Percentiles rank a stretch among this genome's conserved stretches.
Evolutionary conservation across 2,329 filamentous ascomycete species (phyloP).

Genomic region (Rhexocercosporidium sp.): DNA sequence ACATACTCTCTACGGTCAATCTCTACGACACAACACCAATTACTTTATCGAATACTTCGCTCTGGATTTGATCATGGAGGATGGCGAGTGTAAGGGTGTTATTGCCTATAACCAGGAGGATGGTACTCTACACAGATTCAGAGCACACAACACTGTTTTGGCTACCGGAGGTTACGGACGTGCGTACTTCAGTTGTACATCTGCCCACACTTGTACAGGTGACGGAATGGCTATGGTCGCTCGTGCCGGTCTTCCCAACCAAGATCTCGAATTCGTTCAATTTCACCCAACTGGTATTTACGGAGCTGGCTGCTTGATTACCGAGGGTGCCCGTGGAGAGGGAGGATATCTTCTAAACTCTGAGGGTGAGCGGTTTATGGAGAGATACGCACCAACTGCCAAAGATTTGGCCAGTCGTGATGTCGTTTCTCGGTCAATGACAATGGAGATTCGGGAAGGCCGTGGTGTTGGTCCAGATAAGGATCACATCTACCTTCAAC

Average conservation of each 20-base stretch:
- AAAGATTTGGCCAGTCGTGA: constrained; percentile 98
- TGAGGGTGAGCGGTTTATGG: constrained; percentile 99
- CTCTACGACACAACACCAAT: constrained; percentile 95
- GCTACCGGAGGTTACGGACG: constrained; percentile 97
- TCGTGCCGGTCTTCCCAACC: constrained; percentile 95
- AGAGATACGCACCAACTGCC: constrained; percentile 94
- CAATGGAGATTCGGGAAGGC: constrained; percentile 95
- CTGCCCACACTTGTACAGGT: constrained; percentile 97
- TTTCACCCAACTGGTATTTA: constrained; percentile 99
- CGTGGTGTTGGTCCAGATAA: constrained; percentile 96
- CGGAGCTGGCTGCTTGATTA: constrained; percentile 96
- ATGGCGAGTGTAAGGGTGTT: constrained; percentile 94
- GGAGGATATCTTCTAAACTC: constrained; percentile 97
- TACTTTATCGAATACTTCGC: constrained; percentile 99
- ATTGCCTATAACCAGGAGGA: constrained; percentile 99
- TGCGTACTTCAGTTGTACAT: constrained; percentile 98
- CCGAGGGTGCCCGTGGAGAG: constrained; percentile 96
- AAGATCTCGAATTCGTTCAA: constrained; percentile 99
- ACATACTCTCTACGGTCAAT: constrained; percentile 98
- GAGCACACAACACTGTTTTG: constrained; percentile 93
- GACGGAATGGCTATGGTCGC: constrained; percentile 99
- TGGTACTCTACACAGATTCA: constrained; percentile 95
- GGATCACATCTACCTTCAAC: constrained; percentile 98
- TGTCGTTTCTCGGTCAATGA: constrained; percentile 97
- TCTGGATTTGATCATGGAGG: constrained; percentile 95